Base-by-base conservation (phyloP, 228 moss, liverwort and hornwort species). In the Sphagnum fallax region DNA sequence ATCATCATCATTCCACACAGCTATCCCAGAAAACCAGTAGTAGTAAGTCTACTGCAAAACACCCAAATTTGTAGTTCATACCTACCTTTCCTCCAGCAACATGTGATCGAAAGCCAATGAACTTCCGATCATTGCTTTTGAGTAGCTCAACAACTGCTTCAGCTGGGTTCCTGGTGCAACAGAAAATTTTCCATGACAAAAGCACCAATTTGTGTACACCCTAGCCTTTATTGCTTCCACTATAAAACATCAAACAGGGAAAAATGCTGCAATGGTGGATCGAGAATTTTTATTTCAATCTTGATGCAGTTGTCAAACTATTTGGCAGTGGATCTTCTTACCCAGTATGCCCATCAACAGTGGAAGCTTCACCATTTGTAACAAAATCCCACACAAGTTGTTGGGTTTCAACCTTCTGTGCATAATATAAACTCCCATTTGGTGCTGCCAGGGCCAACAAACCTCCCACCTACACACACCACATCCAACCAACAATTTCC, bases 111-210 rank as follows among this genome's bases (percentile, higher is more conserved):
- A 69, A 69, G 5, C 69, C 69, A 14, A 69, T 69, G 48, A 69
- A 69, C 69, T 69, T 69, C 48, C 60, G 16, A 57, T 69, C 69
- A 18, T n/a, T 14, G 48, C 69, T 69, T 60, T 69, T 69, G 55
- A 69, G 53, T 47, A 69, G 32, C 10, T 14, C 69, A 59, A 69
- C 57, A 55, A 69, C 58, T 48, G 69, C 57, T 57, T 69, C 69
- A 53, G 52, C 59, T 47, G 18, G 59, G 47, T 48, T 8, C 69
- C 69, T 69, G 69, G 4, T 16, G 8, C 69, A 14, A 48, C 53
- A 48, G 60, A 69, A 18, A 18, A 69, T 0, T 32, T 32, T 32
- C 32, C 32, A 32, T 32, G 32, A 32, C 5, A 4, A 4, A 49
- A 18, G 16, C 5, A 49, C 49, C 47, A 18, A 6, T 32, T 32